phyloP scores from a whole-genome alignment of 768 basidiomycete genomes.

The Rossbeevera mucosa region DNA sequence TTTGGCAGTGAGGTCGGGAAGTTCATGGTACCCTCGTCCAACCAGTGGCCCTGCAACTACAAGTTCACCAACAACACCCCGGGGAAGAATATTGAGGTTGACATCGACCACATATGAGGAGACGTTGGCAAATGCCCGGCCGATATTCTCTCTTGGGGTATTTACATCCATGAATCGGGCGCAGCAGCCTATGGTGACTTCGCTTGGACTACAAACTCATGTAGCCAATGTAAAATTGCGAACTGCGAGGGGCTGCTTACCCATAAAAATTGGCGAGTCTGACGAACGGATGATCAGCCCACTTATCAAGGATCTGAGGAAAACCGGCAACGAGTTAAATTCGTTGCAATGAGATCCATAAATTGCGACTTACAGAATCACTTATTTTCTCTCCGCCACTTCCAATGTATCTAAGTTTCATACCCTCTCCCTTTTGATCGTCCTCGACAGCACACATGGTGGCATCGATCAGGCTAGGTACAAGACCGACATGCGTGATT shows the following conservation, averaged over 20 bases:
- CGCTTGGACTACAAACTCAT: slow-evolving; percentile 37
- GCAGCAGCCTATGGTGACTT: slow-evolving; percentile 50
- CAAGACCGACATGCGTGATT: slow-evolving; percentile 48
- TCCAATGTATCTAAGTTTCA: slow-evolving; percentile 40
- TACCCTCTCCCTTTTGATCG: slow-evolving; percentile 28
- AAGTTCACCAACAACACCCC: slow-evolving; percentile 45
- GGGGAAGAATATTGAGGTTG: slow-evolving; percentile 39
- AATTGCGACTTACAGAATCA: slow-evolving; percentile 37
- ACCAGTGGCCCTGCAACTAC: slow-evolving; percentile 48
- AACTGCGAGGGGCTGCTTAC: slow-evolving; percentile 12
- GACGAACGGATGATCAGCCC: slow-evolving; percentile 43
- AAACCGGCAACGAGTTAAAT: background rate
- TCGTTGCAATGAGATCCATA: background rate
- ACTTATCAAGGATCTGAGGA: slow-evolving; percentile 39
- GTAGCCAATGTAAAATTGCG: background rate
- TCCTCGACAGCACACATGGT: slow-evolving; percentile 34
- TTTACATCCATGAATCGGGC: slow-evolving; percentile 39
- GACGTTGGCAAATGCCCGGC: slow-evolving; percentile 35
- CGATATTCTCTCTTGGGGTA: slow-evolving; percentile 42
- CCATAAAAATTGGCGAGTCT: slow-evolving; percentile 49
- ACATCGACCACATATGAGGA: slow-evolving; percentile 40
- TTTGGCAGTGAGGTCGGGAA: slow-evolving; percentile 41
- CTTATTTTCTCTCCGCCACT: slow-evolving; percentile 53
- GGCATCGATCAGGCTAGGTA: slow-evolving; percentile 51
- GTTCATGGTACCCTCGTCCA: slow-evolving; percentile 46